phyloP scores from a whole-genome alignment of 2,329 filamentous ascomycete species.

The Curvularia verruculosa region DNA sequence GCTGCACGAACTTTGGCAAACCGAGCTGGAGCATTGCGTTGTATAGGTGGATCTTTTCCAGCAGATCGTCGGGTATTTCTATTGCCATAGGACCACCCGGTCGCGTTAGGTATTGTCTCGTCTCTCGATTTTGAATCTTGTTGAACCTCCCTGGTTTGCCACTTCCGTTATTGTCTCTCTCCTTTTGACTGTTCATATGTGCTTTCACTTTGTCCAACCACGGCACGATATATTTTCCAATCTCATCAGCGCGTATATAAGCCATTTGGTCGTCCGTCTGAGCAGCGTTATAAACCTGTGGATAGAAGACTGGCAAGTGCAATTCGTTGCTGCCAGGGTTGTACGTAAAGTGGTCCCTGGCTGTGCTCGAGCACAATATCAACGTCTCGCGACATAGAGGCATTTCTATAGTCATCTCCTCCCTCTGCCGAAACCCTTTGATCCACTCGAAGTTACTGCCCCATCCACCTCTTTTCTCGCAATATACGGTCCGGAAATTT shows the following conservation, averaged over 20 bases:
- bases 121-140: neutral
- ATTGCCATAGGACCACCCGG: slow-evolving; percentile 6
- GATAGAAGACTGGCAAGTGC: slow-evolving; percentile 20
- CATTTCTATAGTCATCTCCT: neutral
- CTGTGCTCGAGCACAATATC: slow-evolving; percentile 18
- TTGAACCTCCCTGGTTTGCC: neutral
- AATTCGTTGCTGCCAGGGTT: slow-evolving; percentile 12
- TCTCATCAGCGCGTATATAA: slow-evolving; percentile 15
- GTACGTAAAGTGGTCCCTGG: slow-evolving; percentile 20
- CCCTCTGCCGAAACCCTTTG: neutral
- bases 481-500: slow-evolving; percentile 2
- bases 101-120: neutral
- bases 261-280: slow-evolving; percentile 14
- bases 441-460: slow-evolving; percentile 1
- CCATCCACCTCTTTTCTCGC: neutral
- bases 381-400: slow-evolving; percentile 19
- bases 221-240: slow-evolving; percentile 20
- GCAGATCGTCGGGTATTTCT: slow-evolving; percentile 12
- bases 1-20: slow-evolving; percentile 16
- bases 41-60: slow-evolving; percentile 29
- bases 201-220: slow-evolving; percentile 19
- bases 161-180: neutral
- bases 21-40: slow-evolving; percentile 30
- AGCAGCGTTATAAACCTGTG: neutral
- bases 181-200: neutral